Conservation (phyloP, 2,329 filamentous ascomycete genomes). For the Cordyceps javanica region DNA sequence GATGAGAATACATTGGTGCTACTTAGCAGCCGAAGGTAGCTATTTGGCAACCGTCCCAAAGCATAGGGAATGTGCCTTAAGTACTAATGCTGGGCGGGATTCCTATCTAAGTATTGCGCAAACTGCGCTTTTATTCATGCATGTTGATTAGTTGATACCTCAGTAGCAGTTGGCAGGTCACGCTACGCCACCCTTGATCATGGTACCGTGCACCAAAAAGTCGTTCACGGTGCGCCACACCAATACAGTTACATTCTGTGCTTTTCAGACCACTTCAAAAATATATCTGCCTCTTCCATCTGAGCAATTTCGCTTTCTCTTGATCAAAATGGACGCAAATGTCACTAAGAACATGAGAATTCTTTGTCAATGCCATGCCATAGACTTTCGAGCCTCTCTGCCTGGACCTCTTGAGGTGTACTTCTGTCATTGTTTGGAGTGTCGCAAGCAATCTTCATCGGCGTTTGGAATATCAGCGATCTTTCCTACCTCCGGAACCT, state of each 20-base stretch:
- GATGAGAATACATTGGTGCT: neutral
- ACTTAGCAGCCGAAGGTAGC: too few species aligned
- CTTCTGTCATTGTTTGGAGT: conserved; percentile 42
- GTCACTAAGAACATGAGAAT: conserved; percentile 13
- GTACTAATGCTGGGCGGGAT: too few species aligned
- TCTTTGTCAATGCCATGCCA: conserved; percentile 34
- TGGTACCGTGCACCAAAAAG: too few species aligned
- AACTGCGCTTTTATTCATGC: too few species aligned
- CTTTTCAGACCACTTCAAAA: neutral
- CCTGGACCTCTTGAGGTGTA: conserved; percentile 31
- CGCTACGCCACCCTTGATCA: too few species aligned
- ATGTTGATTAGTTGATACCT: too few species aligned
- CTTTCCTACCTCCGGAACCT: conserved; percentile 33
- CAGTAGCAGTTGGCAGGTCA: too few species aligned
- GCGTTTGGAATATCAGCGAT: conserved; percentile 41
- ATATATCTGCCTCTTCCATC: neutral
- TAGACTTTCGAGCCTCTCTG: conserved; percentile 30
- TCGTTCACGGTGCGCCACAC: neutral
- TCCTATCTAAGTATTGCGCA: too few species aligned
- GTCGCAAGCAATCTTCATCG: conserved; percentile 38
- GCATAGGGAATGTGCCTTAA: too few species aligned
- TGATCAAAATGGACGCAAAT: neutral
- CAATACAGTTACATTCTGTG: neutral
- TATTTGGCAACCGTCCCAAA: too few species aligned
- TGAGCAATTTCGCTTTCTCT: too few species aligned